Base-by-base conservation (phyloP, 2,329 filamentous ascomycete genomes). In the Whalleya microplaca region DNA sequence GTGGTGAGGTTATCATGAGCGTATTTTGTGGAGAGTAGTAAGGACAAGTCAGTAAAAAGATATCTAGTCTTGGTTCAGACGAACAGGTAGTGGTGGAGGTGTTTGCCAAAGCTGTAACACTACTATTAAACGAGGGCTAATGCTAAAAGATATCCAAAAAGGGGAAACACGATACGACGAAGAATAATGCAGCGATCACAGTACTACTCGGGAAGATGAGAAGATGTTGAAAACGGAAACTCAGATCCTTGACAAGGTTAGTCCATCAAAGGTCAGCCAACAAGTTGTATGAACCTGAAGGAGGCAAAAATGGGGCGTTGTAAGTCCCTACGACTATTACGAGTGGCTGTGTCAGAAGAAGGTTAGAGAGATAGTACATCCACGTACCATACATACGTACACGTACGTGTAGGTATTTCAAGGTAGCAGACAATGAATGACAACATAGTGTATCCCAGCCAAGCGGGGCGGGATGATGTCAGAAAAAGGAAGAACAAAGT, bases 381-480 rank as follows among this genome's bases (percentile, higher is more conserved):
- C n/a, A n/a, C n/a, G n/a, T n/a, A n/a, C n/a, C n/a, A n/a, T n/a
- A n/a, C n/a, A n/a, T n/a, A n/a, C n/a, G n/a, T n/a, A n/a, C n/a
- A n/a, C n/a, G n/a, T n/a, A n/a, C n/a, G n/a, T n/a, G n/a, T n/a
- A n/a, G n/a, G n/a, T n/a, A n/a, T n/a, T n/a, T n/a, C n/a, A n/a
- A n/a, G n/a, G n/a, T n/a, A n/a, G n/a, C n/a, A n/a, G n/a, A n/a
- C n/a, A 20, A 19, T 48, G 49, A 56, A 62, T 59, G 61, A 67
- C 56, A 61, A 51, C 57, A 55, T 59, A 51, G 47, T 50, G 53
- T n/a, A n/a, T n/a, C n/a, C n/a, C n/a, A n/a, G 58, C 63, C 58
- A 58, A 52, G 58, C 58, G 61, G 64, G 63, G 64, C 48, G 41
- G 45, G 55, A 66, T 68, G 66, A 68, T 68, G 66, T 68, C 66